These are phyloP conservation scores for Aquilaria yunnanensis DNA, from an alignment of 345 rosid genomes.

Conservation along the genomic window DNA sequence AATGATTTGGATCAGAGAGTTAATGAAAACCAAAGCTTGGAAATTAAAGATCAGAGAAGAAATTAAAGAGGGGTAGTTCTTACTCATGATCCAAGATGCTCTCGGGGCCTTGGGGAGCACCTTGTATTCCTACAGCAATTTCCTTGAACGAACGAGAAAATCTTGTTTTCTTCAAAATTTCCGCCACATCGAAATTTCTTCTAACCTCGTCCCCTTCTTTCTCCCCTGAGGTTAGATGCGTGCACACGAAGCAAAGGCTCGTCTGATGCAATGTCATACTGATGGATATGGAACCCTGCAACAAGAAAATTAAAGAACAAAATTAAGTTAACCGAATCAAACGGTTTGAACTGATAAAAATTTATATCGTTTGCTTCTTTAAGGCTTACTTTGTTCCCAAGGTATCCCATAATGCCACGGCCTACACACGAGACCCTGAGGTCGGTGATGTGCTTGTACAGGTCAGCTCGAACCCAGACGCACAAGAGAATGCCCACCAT, in stretches of 20 bases:
- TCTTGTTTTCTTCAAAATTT: constrained; percentile 69
- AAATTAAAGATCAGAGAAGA: neutral
- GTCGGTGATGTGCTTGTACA: constrained; percentile 39
- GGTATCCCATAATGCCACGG: constrained; percentile 87
- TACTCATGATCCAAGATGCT: constrained; percentile 76
- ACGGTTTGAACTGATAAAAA: neutral
- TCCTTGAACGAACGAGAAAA: constrained; percentile 34
- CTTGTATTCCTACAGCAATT: neutral
- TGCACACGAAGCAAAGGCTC: constrained; percentile 73
- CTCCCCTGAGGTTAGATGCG: constrained; percentile 82
- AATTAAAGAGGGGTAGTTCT: constrained; percentile 10
- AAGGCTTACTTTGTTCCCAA: constrained; percentile 70
- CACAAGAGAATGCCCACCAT: constrained; percentile 86
- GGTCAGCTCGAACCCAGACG: constrained; percentile 67
- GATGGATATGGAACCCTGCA: constrained; percentile 74
- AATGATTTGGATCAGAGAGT: neutral
- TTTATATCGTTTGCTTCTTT: too few species aligned
- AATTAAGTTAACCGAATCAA: neutral
- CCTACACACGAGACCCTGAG: constrained; percentile 79
- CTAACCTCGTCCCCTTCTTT: constrained; percentile 70
- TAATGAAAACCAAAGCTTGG: neutral
- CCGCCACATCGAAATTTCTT: constrained; percentile 68
- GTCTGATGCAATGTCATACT: constrained; percentile 68
- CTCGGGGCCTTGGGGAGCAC: constrained; percentile 27
- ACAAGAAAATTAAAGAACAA: neutral